phyloP scores from a whole-genome alignment of 2,329 filamentous ascomycete species.

The Cladosporium cucumerinum region DNA sequence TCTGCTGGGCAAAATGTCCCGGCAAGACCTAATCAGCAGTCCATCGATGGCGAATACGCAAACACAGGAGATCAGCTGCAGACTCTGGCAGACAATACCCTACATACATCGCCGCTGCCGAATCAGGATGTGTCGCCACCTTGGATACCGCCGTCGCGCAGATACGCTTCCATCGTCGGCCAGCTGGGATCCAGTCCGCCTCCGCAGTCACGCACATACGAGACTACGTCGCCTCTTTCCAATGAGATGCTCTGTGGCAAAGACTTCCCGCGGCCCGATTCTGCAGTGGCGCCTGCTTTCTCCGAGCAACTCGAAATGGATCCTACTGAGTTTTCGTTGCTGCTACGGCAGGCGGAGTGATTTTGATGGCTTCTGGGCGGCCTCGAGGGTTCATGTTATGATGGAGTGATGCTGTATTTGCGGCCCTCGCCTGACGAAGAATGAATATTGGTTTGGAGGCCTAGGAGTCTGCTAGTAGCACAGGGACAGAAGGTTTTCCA shows the following conservation, averaged over 20 bases:
- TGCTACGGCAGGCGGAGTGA: not conserved
- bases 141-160: not conserved
- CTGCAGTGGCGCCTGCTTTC: not conserved
- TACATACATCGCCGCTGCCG: not conserved
- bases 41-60: not conserved
- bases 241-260: not conserved
- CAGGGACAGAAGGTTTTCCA: no score
- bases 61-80: not conserved
- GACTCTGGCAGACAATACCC: not conserved
- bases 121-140: not conserved
- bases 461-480: no score
- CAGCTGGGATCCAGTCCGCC: not conserved
- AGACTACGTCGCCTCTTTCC: not conserved
- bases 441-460: no score
- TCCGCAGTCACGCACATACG: not conserved
- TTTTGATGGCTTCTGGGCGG: not conserved
- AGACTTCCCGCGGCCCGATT: not conserved
- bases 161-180: not conserved
- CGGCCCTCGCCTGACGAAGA: not conserved
- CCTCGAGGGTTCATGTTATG: not conserved
- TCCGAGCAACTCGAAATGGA: not conserved
- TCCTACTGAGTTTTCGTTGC: not conserved
- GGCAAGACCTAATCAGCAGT: not conserved
- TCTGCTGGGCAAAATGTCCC: not conserved
- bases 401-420: not conserved